These are phyloP conservation scores for Solanum sparsipilum DNA, from an alignment of 257 asterid species.

Conservation along the genomic window DNA sequence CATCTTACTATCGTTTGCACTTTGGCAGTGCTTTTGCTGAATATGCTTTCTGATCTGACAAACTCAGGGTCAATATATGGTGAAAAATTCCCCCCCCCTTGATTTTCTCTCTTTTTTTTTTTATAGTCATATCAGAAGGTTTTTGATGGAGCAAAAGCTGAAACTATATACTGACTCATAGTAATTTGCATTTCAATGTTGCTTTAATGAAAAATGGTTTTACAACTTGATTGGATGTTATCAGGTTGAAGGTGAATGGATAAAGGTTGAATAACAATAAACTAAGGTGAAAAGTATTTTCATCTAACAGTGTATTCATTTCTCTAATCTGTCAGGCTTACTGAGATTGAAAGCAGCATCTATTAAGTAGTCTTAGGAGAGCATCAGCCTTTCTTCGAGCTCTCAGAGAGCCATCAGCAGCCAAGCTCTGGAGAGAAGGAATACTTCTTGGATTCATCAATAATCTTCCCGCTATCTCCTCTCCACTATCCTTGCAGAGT, in stretches of 20 bases:
- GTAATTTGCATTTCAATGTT: background rate
- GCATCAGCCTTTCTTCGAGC: constrained; percentile 80
- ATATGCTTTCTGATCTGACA: background rate
- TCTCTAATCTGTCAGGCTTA: constrained; percentile 16
- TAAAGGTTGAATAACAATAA: background rate
- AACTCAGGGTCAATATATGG: background rate
- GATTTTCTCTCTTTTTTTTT: background rate
- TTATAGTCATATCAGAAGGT: background rate
- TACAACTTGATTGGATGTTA: background rate
- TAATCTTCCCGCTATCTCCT: constrained; percentile 56
- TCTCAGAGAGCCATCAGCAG: constrained; percentile 46
- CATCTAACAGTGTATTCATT: background rate
- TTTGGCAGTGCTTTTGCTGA: background rate
- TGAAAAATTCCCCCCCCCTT: background rate
- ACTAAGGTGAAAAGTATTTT: constrained; percentile 3
- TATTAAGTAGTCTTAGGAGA: constrained; percentile 68
- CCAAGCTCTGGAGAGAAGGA: constrained; percentile 63
- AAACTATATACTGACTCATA: background rate
- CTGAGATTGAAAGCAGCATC: constrained; percentile 54
- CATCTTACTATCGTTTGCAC: background rate
- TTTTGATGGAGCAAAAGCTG: background rate
- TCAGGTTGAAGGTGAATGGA: background rate
- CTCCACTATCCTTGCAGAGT: constrained; percentile 71
- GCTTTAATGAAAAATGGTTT: background rate
- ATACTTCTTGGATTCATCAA: constrained; percentile 68